Base-by-base conservation (phyloP, 2,329 filamentous ascomycete genomes). In the Sporothrix protearum region DNA sequence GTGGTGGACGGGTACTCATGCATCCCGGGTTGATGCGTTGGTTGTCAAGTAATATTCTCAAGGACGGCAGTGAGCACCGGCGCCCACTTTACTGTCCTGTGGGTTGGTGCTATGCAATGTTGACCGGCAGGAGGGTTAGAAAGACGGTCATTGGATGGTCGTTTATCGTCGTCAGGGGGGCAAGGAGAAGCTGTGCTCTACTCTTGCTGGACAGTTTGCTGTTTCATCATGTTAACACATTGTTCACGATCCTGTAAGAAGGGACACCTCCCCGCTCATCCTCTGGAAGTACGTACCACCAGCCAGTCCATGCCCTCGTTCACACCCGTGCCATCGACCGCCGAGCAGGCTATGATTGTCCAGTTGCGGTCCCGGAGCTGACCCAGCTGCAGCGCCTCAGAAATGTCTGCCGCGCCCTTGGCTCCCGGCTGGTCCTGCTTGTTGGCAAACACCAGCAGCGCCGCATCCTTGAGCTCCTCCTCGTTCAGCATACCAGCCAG, bases 261-360 rank as follows among this genome's bases (percentile, higher is more conserved):
- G 6, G 22, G 19, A 30, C 14, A 42, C 14, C 1, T 2, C 25
- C 25, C 1, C 16, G 16, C 30, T 28, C 28, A 1, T 9, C 39
- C 12, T 10, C 9, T 30, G 12, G 14, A 2, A 25, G n/a, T 39
- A 85, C 86, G 81, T 82, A 95, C 92, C 85, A 96, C 94, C 79
- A 99, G 85, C 96, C 96, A 99, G 82, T 99, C 96, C 96, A 99
- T 99, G 73, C 96, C 96, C 82, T 99, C 96, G 74, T 91, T 93
- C 59, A 99, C 92, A 80, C 96, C 96, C 78, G 92, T 92, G 57
- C 96, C 96, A 79, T 97, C 96, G 71, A 99, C 95, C 16, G 96
- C 96, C 76, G 93, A 97, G 82, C 96, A 99, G 28, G 94, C 95
- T 80, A 99, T 94, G 79, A 99, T 99, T 81, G 94, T 98, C 96